phyloP scores from a whole-genome alignment of 176 grass and related monocot genomes.

The Thinopyrum elongatum region DNA sequence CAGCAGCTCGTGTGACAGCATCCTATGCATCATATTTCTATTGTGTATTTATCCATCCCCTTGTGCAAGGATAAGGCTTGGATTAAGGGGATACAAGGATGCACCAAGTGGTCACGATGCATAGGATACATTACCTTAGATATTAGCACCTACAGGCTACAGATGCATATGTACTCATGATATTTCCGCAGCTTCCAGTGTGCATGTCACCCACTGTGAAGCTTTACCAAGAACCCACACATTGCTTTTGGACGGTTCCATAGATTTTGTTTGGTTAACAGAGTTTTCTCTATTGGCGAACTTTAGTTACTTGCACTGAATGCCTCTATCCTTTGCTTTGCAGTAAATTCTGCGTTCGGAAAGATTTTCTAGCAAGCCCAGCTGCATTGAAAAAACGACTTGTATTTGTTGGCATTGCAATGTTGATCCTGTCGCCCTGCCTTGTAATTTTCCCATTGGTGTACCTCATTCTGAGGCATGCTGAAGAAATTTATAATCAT shows the following conservation, averaged over 20 bases:
- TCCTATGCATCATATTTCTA: not conserved
- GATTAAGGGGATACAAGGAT: not conserved
- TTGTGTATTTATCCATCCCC: not conserved
- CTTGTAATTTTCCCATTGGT: constrained; percentile 92
- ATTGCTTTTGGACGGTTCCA: not conserved
- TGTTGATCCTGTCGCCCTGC: constrained; percentile 89
- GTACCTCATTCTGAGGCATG: constrained; percentile 89
- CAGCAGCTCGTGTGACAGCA: not conserved
- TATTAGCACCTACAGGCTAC: not conserved
- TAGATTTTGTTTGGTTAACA: not conserved
- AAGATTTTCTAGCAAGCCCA: constrained; percentile 80
- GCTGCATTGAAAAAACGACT: constrained; percentile 72
- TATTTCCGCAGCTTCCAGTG: not conserved
- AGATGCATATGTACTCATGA: not conserved
- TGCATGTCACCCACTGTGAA: not conserved
- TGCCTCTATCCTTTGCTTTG: constrained; percentile 17
- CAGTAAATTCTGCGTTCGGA: constrained; percentile 95
- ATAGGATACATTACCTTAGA: not conserved
- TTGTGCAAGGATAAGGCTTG: not conserved
- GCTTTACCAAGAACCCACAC: constrained; percentile 13
- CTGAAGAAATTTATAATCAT: constrained; percentile 95
- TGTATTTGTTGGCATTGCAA: constrained; percentile 73
- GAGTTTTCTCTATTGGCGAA: constrained; percentile 1
- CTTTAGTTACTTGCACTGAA: constrained; percentile 17
- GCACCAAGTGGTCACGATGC: not conserved